Base-by-base conservation (phyloP, 1,284 basidiomycete species). In the Lentinula novae-zelandiae region DNA sequence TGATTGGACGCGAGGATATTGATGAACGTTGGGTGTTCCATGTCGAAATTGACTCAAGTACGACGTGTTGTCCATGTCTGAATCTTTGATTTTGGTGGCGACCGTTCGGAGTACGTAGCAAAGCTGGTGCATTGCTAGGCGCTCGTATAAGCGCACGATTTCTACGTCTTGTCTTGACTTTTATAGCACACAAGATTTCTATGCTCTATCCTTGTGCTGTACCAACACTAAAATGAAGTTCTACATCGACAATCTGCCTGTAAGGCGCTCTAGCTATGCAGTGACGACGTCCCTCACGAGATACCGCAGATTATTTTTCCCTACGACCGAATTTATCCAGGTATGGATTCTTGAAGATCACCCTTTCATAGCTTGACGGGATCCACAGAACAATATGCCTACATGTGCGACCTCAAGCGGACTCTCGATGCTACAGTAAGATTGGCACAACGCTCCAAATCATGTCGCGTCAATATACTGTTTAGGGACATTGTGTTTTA, bases 351-450 rank as follows among this genome's bases (percentile, higher is more conserved):
- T 33, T 51, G 53, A 56, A 55, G 58, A 17, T 31, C 57, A 66
- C 27, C 38, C 20, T 53, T 42, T 58, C 61, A 49, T 66, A 20
- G 22, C 5, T 20, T 59, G 61, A 27, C 27, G 27, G 27, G 27
- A 4, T 27, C 27, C 22, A 40, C 72, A 91, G 96, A 98, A 72
- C 96, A 98, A 85, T 98, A 96, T 86, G 89, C 93, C 46, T 99
- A 99, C 72, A 98, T 99, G 95, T 95, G 94, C 75, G 96, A 99
- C 76, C 82, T 99, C 67, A 99, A 99, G 75, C 83, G 94, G 68
- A 96, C 96, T 5, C 84, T 99, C 22, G 97, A 99, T 76, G 95
- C 95, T 38, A 88, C 91, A 62, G 89, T 88, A 69, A 20, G 61
- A 27, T 60, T 57, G 42, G 59, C 52, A 31, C 46, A 54, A 22